Base-by-base conservation (phyloP, 179 eudicot genomes). In the Camellia oleifera region DNA sequence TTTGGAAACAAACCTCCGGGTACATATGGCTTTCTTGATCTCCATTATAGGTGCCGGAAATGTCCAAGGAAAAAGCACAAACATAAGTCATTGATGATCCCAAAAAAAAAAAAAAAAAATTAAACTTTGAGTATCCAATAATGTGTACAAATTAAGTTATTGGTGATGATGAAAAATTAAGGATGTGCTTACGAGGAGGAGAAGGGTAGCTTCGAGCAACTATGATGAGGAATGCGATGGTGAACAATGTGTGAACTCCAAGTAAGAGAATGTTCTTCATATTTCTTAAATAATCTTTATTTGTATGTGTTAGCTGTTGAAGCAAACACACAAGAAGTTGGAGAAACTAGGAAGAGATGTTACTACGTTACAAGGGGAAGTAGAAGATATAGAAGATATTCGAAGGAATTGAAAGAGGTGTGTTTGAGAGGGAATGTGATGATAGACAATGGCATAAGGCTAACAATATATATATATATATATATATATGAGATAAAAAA, bases 141-240 rank as follows among this genome's bases (percentile, higher is more conserved):
- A 45, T 42, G 15, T 60, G 15, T 5, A 64, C 14, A 63, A 3
- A 52, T 46, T 12, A 4, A 32, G 40, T 32, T 32, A 32, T 32
- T 32, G 40, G 40, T 32, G 40, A 32, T 32, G 40, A 32, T 32
- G 40, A 62, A 4, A 26, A 54, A 2, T 4, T 1, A 12, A 4
- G 20, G 26, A 32, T 67, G 79, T 20, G 61, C 84, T 84, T 82
- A 84, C 89, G 82, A 54, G 78, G 87, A 54, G 81, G 81, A 32
- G 86, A 86, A 40, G 74, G 70, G 77, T 82, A 85, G 77, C 80
- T 52, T 54, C 76, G 12, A n/a, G 74, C 65, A 42, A 84, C 15
- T 78, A 83, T 42, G 79, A 87, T 72, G 50, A 84, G 46, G 77
- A 82, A 12, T 3, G 75, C 53, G 45, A 81, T 40, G 32, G 77